Evolutionary conservation across 305 asterid species (phyloP).

Genomic region (Fraxinus dipetala): DNA sequence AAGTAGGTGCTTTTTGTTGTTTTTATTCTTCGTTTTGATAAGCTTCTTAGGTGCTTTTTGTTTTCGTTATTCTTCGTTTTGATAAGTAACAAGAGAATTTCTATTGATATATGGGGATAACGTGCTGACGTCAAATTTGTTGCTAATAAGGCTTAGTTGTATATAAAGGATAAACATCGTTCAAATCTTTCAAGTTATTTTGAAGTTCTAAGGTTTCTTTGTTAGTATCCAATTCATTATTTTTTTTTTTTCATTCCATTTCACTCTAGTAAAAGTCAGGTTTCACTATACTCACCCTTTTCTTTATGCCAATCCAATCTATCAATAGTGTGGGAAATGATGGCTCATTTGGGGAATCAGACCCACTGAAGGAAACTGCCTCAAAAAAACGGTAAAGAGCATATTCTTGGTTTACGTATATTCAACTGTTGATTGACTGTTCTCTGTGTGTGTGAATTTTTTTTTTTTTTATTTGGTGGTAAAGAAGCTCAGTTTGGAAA

Average conservation of each 20-base stretch:
- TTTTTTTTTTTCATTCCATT: neutral
- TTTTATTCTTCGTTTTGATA: neutral
- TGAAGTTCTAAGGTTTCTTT: neutral
- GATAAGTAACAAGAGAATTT: neutral
- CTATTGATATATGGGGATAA: neutral
- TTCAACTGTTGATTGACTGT: neutral
- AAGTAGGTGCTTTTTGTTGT: neutral
- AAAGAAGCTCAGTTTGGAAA: neutral
- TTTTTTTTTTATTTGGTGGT: neutral
- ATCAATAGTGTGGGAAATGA: constrained; percentile 59
- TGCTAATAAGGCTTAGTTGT: neutral
- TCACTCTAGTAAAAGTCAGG: constrained; percentile 2
- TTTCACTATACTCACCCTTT: constrained; percentile 4
- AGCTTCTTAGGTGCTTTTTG: neutral
- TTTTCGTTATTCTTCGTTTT: neutral
- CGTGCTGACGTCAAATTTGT: neutral
- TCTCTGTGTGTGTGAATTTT: neutral
- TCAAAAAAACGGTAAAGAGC: constrained; percentile 62
- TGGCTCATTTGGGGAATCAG: constrained; percentile 57
- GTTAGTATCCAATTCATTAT: neutral
- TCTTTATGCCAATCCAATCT: constrained; percentile 14
- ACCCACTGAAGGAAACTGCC: constrained; percentile 30
- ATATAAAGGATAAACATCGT: neutral
- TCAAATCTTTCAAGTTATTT: constrained; percentile 6
- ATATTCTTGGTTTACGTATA: neutral